Conservation (phyloP, 176 grass and related monocot genomes). For the Aegilops sharonensis region DNA sequence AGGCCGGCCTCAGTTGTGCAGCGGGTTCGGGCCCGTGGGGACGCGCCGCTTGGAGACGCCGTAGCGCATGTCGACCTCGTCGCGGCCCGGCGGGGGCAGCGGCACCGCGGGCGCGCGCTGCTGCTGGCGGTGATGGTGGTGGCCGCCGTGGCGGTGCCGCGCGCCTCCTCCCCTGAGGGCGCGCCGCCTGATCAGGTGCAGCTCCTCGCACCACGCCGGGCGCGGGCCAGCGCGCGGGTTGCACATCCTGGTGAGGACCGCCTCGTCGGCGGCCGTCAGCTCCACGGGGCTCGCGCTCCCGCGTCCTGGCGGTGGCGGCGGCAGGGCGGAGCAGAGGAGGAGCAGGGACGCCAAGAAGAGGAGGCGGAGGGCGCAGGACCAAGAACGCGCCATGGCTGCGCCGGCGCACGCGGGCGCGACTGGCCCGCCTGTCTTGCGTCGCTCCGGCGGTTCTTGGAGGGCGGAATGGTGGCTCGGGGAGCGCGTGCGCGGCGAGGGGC, state of each 20-base stretch:
- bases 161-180: background rate
- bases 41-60: conserved; percentile 78
- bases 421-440: background rate
- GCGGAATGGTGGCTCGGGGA: background rate
- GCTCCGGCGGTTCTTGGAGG: conserved; percentile 17
- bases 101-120: background rate
- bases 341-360: conserved; percentile 52
- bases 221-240: background rate
- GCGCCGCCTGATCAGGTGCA: conserved; percentile 19
- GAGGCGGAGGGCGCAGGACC: conserved; percentile 22
- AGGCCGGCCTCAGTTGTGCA: conserved; percentile 62
- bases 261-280: conserved; percentile 29
- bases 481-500: background rate
- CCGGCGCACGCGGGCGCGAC: background rate
- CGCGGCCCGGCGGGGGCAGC: conserved; percentile 43
- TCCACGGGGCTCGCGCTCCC: background rate
- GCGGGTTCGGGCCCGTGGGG: conserved; percentile 83
- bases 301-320: background rate
- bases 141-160: background rate
- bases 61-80: conserved; percentile 65
- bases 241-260: conserved; percentile 36
- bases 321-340: conserved; percentile 30
- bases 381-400: conserved; percentile 44
- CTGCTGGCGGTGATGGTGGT: background rate
- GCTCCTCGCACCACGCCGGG: conserved; percentile 46